These are phyloP conservation scores for Trichosporon sp. DNA, from an alignment of 1,284 basidiomycete species.

Conservation along the genomic window DNA sequence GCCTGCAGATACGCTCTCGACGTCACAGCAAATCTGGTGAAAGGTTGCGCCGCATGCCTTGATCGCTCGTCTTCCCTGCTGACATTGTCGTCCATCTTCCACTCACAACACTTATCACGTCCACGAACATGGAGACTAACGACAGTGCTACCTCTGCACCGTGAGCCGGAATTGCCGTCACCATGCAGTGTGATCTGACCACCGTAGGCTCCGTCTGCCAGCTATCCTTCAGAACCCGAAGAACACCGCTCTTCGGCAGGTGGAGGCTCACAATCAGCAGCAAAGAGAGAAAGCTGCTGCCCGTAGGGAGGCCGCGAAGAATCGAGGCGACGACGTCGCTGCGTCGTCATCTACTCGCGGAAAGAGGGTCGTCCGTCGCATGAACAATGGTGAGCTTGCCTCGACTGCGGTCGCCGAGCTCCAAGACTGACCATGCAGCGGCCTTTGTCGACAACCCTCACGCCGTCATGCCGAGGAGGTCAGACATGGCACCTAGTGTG, in stretches of 20 bases:
- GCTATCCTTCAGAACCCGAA: slow-evolving; percentile 45
- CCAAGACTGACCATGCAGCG: slow-evolving; percentile 21
- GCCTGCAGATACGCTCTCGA: not conserved
- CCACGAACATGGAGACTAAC: not conserved
- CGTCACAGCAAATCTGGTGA: not conserved
- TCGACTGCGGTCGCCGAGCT: not conserved
- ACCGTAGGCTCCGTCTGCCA: slow-evolving; percentile 38
- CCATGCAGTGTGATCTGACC: not conserved
- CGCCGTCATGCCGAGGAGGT: slow-evolving; percentile 27
- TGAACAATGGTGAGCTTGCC: slow-evolving; percentile 40
- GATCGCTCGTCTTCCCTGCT: not conserved
- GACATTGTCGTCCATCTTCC: not conserved
- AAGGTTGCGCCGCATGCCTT: not conserved
- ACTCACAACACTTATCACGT: not conserved
- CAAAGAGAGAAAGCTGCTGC: slow-evolving; percentile 42
- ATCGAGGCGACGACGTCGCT: slow-evolving; percentile 7
- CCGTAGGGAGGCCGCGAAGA: slow-evolving; percentile 12
- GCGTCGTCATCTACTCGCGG: slow-evolving; percentile 16
- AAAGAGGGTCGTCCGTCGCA: slow-evolving; percentile 39
- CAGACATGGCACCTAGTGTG: slow-evolving; percentile 37
- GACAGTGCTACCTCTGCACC: not conserved
- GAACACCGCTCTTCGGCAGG: slow-evolving; percentile 29
- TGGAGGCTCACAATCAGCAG: slow-evolving; percentile 43
- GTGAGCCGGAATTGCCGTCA: not conserved
- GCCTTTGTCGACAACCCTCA: slow-evolving; percentile 43